Conservation (phyloP, 208 protist genomes). For the Naegleria gruberi region DNA sequence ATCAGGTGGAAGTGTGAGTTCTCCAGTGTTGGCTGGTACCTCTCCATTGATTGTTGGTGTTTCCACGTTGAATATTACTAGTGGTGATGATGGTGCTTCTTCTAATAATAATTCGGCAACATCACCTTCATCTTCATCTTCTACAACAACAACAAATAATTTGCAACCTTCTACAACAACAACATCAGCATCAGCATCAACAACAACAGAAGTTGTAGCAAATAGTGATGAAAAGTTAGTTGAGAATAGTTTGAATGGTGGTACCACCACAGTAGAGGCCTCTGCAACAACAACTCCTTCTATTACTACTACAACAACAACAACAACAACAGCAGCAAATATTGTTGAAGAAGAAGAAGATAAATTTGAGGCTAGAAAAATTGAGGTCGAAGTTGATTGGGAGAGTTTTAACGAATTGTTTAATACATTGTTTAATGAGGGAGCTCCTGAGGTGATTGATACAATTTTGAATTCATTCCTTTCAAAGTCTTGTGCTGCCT, state of each 20-base stretch:
- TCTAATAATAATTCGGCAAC: background rate
- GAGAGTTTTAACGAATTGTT: background rate
- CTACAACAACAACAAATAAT: too few species aligned
- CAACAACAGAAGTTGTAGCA: too few species aligned
- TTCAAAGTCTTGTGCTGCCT: background rate
- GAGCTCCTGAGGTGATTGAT: background rate
- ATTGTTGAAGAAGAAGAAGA: background rate
- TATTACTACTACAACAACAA: background rate
- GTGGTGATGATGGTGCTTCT: too few species aligned
- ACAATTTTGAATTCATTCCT: background rate
- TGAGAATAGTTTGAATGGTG: background rate
- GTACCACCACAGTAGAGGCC: too few species aligned
- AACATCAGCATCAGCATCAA: background rate
- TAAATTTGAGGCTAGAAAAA: background rate
- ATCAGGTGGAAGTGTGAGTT: too few species aligned
- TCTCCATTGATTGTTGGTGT: too few species aligned
- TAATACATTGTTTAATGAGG: background rate
- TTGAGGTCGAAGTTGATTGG: conserved; percentile 7
- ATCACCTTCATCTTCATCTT: background rate
- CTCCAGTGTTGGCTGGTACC: too few species aligned
- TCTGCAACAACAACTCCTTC: background rate
- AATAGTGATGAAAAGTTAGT: background rate
- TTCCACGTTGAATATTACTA: too few species aligned
- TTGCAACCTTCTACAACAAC: background rate
- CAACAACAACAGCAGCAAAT: background rate